Base-by-base conservation (phyloP, 2,329 filamentous ascomycete species). In the Beauveria scarabaeidicola region DNA sequence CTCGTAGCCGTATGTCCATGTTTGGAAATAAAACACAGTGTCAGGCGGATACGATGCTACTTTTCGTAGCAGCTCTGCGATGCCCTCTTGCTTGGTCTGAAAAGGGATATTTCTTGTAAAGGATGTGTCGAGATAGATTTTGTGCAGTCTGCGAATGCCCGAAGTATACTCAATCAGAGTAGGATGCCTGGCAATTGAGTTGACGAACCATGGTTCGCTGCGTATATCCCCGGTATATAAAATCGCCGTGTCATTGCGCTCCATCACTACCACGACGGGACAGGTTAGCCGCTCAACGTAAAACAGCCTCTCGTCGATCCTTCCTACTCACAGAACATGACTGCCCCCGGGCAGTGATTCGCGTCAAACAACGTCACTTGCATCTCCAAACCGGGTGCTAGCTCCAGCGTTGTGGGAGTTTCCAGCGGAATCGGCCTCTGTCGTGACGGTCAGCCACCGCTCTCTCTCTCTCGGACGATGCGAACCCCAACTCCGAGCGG, bases 1-100 rank as follows among this genome's bases (percentile, higher is more conserved):
- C 69, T 97, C 92, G 63, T 97, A 96, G 0, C 80, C 80, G 68
- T 94, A 94, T 0, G 93, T 97, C 91, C 92, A 96, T 1, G 91
- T 84, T 60, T 91, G 84, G 50, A 97, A 81, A 70, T 96, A 89
- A 67, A 96, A 97, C 1, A 88, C 71, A 0, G 91, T 96, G 43
- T 90, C 83, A 1, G 76, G 63, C 0, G 91, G 87, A 69, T 93
- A 96, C 25, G 74, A 69, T 0, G 75, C 71, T 0, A 96, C 79
- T 64, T 91, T 88, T 5, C 76, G 73, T 1, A 97, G 67, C 0
- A 97, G 78, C 67, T 96, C 89, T 1, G 75, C 75, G 11, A 96
- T 76, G 0, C 92, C 92, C 56, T 93, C 83, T 0, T 87, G 85
- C 69, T 97, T 87, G 0, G 81, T 78, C 21, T 81, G 80, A 27